phyloP scores from a whole-genome alignment of 768 basidiomycete species.

The Melanogaster broomeanus region DNA sequence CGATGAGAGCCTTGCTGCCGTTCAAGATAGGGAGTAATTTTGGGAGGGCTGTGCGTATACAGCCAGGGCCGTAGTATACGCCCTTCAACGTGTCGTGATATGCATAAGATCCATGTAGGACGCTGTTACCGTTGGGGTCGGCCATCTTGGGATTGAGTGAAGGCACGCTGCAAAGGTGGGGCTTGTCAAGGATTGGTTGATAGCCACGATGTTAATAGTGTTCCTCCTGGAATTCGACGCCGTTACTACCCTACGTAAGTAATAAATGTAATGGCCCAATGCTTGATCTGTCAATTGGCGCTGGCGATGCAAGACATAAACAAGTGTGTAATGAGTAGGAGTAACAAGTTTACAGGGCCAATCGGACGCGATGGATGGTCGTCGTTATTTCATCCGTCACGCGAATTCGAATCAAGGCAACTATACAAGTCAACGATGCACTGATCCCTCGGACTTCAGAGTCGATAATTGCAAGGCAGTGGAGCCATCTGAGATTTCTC shows the following conservation, averaged over 20 bases:
- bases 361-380: background rate
- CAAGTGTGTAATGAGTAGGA: constrained; percentile 5
- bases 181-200: constrained; percentile 5
- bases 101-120: constrained; percentile 56
- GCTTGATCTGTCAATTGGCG: background rate
- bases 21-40: constrained; percentile 55
- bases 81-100: constrained; percentile 70
- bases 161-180: background rate
- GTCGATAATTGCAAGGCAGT: too few species aligned
- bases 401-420: too few species aligned
- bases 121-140: constrained; percentile 1
- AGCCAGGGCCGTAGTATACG: constrained; percentile 75
- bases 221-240: background rate
- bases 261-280: constrained; percentile 4
- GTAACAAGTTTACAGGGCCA: background rate
- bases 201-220: constrained; percentile 1
- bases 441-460: constrained; percentile 12
- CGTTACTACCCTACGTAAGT: too few species aligned
- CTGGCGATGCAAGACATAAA: too few species aligned
- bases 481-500: too few species aligned
- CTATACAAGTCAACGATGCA: constrained; percentile 2
- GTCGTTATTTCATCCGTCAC: background rate
- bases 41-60: constrained; percentile 60
- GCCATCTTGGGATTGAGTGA: constrained; percentile 8
- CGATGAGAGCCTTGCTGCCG: constrained; percentile 63